Conservation (phyloP, 2,329 filamentous ascomycete species). For the Ceratocystis smalleyi region DNA sequence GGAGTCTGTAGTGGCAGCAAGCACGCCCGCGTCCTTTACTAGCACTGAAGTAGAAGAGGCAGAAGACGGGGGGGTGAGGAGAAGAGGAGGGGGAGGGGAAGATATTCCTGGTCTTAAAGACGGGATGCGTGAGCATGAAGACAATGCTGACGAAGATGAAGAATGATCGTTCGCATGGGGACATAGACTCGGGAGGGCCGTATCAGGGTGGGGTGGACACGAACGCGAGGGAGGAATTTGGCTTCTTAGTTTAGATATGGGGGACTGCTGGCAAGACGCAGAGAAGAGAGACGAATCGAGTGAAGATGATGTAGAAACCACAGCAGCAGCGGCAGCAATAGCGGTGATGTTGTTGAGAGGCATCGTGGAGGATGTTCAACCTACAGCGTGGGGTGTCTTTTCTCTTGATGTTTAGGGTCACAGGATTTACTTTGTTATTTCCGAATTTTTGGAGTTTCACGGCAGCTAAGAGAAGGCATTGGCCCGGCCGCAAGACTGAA, state of each 20-base stretch:
- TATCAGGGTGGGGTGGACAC: neutral
- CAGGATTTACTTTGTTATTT: neutral
- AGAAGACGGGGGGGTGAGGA: neutral
- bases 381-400: neutral
- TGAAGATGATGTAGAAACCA: neutral
- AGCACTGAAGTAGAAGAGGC: neutral
- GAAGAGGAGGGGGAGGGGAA: slow-evolving; percentile 1
- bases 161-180: neutral
- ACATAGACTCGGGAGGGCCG: neutral
- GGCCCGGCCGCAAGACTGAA: neutral
- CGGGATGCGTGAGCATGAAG: slow-evolving; percentile 5
- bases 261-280: neutral
- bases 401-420: neutral
- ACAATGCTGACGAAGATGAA: neutral
- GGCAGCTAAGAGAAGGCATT: neutral
- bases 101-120: neutral
- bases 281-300: neutral
- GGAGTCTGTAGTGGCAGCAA: neutral
- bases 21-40: neutral
- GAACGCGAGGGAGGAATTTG: neutral
- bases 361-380: neutral
- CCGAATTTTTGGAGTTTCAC: neutral
- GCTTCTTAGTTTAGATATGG: slow-evolving; percentile 9
- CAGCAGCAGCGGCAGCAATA: slow-evolving; percentile 3
- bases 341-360: neutral